phyloP scores from a whole-genome alignment of 345 rosid genomes.

The Durio zibethinus region DNA sequence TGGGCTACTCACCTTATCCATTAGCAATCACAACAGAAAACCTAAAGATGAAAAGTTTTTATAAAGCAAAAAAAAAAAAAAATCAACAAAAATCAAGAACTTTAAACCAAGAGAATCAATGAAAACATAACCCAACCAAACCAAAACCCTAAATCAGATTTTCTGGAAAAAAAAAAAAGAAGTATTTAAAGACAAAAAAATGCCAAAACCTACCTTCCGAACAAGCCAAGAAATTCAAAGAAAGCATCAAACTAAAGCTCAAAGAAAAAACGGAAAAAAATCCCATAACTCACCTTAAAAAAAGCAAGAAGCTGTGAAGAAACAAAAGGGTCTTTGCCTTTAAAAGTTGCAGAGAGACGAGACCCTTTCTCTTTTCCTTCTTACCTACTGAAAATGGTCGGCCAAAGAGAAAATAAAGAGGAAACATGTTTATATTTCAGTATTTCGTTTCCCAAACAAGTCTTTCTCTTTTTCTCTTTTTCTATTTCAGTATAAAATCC shows the following conservation, averaged over 20 bases:
- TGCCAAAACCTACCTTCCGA: neutral
- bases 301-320: neutral
- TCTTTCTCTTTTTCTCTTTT: neutral
- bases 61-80: neutral
- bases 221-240: neutral
- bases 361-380: neutral
- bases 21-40: neutral
- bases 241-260: neutral
- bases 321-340: neutral
- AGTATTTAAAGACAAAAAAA: neutral
- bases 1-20: neutral
- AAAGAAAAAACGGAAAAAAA: neutral
- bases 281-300: neutral
- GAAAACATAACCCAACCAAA: neutral
- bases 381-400: constrained; percentile 24
- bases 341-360: neutral
- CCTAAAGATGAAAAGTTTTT: too few species aligned
- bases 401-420: constrained; percentile 16
- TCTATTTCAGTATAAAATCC: neutral
- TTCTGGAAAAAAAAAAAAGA: neutral
- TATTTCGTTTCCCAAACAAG: too few species aligned
- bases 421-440: neutral
- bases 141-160: neutral
- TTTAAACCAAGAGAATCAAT: neutral
- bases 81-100: neutral